Base-by-base conservation (phyloP, 768 basidiomycete species). In the Multifurca ochricompacta region DNA sequence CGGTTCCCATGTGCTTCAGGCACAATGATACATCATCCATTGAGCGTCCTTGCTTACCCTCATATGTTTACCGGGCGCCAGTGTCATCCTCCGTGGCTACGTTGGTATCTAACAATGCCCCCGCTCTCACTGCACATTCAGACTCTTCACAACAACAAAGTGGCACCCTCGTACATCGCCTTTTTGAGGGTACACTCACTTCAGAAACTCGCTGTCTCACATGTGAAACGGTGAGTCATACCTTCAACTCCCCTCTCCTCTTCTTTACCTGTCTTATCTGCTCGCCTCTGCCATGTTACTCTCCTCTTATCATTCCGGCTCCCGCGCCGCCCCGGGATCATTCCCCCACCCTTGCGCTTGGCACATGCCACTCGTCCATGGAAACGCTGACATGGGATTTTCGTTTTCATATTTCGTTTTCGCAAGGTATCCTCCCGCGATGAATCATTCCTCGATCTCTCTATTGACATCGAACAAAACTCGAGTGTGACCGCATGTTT, bases 401-500 rank as follows among this genome's bases (percentile, higher is more conserved):
- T 47, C 35, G 30, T 40, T 34, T 28, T n/a, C n/a, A n/a, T 23
- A 21, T 35, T 46, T 21, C 14, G 35, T n/a, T n/a, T n/a, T n/a
- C 16, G 18, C 8, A 25, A 61, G 60, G 60, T 61, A 39, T 59
- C 70, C 4, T 88, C 92, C 9, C 84, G 96, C 18, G 95, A 98
- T 65, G 96, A 99, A 69, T 82, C 86, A 9, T 99, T 99, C 71
- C 79, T 99, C 51, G 96, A 99, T 71, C 77, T 99, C n/a, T 97
- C 94, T 4, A 91, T 99, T 70, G 96, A 99, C 68, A 98, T 99
- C 62, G 95, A 97, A 67, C 91, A 96, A 68, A 96, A 98, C 69
- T 90, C 93, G 3, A 95, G 91, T 59, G 85, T 99, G 49, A 95
- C 94, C 2, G 87, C 94, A 6, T 99, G 96, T 67, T 79, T 99